Evolutionary conservation across 352 stramenopile genomes (phyloP), one percentile per base, ranked within the genome.

Genomic region (Pythium sukuiense): DNA sequence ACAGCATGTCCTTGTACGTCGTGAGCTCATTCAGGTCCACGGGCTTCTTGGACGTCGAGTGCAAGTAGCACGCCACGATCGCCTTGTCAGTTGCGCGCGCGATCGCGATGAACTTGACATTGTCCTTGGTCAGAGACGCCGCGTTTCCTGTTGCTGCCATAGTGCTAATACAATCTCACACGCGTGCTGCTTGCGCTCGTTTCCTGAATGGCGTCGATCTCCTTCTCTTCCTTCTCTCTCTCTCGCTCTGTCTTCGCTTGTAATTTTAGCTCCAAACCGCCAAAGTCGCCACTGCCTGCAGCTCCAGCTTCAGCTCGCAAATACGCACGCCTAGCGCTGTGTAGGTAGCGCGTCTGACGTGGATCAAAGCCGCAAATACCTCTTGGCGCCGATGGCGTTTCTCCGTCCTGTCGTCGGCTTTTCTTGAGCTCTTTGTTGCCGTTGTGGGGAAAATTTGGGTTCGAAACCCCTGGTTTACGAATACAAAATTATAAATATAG

Each of bases 41-140:
- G 24, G 70, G 64, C 54, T 81, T 83, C 29, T 72, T 73, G 50
- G 73, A 63, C 26, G 81, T 74, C 14, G 76, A 76, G 70, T 94
- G 84, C 59, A 92, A 64, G 72, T 94, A 93, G 54, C 77, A 84
- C n/a, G 78, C 78, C 53, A 94, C 76, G 61, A 94, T 83, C 50
- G 81, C 76, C 73, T 94, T 94, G 72, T 94, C 86, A 7, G 82
- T 89, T 26, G 84, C 86, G 11, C 86, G 83, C 27, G 86, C 86
- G 50, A 94, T 88, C 54, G 82, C 84, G 53, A 94, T 52, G 65
- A 94, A 94, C 81, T 93, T 92, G 75, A 92, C 70, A 52, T 95
- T 93, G 74, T 90, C 85, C 54, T 79, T 76, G 39, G 80, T 92
- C 56, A 95, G 59, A 53, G 87, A 73, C 46, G 64, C 27, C 32